A percentile compares a stretch with the other conserved stretches of the same genome.
These are phyloP conservation scores for Phaeodactylum tricornutum DNA, from an alignment of 108 stramenopile genomes.

Conservation along the genomic window DNA sequence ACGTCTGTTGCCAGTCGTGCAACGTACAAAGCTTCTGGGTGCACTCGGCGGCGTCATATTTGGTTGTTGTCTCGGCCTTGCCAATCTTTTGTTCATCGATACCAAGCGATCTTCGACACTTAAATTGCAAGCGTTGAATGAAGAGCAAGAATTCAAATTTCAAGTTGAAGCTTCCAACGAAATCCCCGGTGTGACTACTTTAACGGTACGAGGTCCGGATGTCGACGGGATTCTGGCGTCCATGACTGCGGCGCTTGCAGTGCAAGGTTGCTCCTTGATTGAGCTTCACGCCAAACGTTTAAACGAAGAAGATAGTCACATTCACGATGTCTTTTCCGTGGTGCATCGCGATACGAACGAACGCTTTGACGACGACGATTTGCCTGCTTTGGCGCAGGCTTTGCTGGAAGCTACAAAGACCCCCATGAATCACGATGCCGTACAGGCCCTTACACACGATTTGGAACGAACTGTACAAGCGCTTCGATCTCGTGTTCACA, in stretches of 20 bases:
- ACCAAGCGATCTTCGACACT: slow-evolving; percentile 38
- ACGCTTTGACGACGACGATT: slow-evolving; percentile 46
- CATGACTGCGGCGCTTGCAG: slow-evolving; percentile 43
- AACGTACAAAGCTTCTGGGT: slow-evolving; percentile 20
- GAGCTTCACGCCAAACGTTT: slow-evolving; percentile 38
- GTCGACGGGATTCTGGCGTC: slow-evolving; percentile 58
- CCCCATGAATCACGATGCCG: slow-evolving; percentile 28
- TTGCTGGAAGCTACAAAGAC: slow-evolving; percentile 45
- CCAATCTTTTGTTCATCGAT: slow-evolving; percentile 61
- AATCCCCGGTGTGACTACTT: slow-evolving; percentile 30
- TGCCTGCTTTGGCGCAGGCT: slow-evolving; percentile 31
- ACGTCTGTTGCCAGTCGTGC: slow-evolving; percentile 17
- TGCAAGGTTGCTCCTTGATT: slow-evolving; percentile 38
- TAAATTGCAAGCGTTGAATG: slow-evolving; percentile 46
- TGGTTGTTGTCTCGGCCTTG: slow-evolving; percentile 60
- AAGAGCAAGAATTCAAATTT: slow-evolving; percentile 54
- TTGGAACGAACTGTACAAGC: slow-evolving; percentile 35
- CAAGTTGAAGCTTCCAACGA: slow-evolving; percentile 51
- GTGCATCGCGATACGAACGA: slow-evolving; percentile 29
- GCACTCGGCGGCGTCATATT: slow-evolving; percentile 37
- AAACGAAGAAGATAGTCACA: slow-evolving; percentile 1
- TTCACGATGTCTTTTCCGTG: slow-evolving; percentile 50
- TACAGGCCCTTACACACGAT: slow-evolving; percentile 36
- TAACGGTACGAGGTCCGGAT: slow-evolving; percentile 56
- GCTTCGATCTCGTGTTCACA: slow-evolving; percentile 30